phyloP scores from a whole-genome alignment of 768 basidiomycete genomes.

The Roridomyces roridus region DNA sequence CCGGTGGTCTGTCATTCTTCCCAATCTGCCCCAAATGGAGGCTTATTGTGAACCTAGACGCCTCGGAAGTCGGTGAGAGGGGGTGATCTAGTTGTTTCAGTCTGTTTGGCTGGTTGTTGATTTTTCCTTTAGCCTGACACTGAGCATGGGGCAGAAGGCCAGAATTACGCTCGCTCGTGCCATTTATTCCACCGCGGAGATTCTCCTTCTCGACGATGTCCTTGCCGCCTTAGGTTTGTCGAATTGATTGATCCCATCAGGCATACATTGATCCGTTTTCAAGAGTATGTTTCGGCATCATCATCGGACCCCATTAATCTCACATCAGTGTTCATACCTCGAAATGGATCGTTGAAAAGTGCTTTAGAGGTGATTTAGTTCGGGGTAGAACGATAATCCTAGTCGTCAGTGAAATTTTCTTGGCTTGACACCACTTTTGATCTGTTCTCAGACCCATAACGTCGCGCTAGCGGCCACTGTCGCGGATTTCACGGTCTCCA shows the following conservation, averaged over 20 bases:
- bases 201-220: slow-evolving; percentile 77
- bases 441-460: slow-evolving; percentile 49
- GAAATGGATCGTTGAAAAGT: slow-evolving; percentile 56
- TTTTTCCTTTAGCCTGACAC: neutral
- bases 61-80: slow-evolving; percentile 69
- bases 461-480: slow-evolving; percentile 48
- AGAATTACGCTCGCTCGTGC: slow-evolving; percentile 54
- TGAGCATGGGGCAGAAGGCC: slow-evolving; percentile 51
- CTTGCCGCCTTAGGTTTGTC: slow-evolving; percentile 56
- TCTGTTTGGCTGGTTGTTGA: neutral
- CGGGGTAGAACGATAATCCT: slow-evolving; percentile 45
- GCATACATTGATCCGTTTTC: no score
- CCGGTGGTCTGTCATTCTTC: slow-evolving; percentile 44
- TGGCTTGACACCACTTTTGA: neutral
- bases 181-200: slow-evolving; percentile 58
- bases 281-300: slow-evolving; percentile 33
- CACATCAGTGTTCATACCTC: slow-evolving; percentile 49
- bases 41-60: no score
- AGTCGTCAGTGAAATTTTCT: slow-evolving; percentile 41
- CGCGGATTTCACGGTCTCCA: slow-evolving; percentile 50
- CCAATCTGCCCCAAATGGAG: no score
- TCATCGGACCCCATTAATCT: slow-evolving; percentile 40
- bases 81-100: slow-evolving; percentile 60
- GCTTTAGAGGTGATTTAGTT: slow-evolving; percentile 49
- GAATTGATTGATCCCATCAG: no score